Percentiles rank a stretch among this genome's conserved stretches.
Evolutionary conservation across 345 rosid genomes (phyloP).

Genomic region (Hibiscus tridactylites): DNA sequence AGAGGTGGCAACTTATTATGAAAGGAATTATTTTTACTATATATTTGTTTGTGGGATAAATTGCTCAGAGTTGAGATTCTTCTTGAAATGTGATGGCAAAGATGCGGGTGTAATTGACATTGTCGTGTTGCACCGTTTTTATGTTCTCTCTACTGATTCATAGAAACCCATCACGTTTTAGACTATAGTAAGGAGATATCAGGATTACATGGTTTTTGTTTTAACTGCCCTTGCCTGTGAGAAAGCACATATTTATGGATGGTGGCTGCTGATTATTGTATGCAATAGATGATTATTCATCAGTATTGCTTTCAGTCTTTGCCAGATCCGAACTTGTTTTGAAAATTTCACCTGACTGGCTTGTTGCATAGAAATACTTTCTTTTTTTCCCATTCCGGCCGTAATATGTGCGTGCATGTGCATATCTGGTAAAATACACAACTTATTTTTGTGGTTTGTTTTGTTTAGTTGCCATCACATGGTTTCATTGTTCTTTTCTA

Average conservation of each 20-base stretch:
- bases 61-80: neutral
- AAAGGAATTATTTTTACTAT: neutral
- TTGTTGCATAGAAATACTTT: neutral
- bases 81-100: neutral
- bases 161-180: neutral
- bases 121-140: neutral
- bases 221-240: neutral
- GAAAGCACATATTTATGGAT: neutral
- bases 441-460: constrained; percentile 1
- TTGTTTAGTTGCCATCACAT: neutral
- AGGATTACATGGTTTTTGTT: neutral
- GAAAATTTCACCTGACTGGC: neutral
- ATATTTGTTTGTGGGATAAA: neutral
- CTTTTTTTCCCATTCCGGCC: neutral
- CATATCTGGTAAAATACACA: neutral
- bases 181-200: neutral
- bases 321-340: neutral
- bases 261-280: neutral
- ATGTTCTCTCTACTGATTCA: neutral
- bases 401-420: neutral
- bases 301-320: neutral
- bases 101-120: neutral
- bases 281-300: neutral
- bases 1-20: neutral
- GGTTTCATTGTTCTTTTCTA: constrained; percentile 5